Conservation (phyloP, 768 basidiomycete genomes). For the Amylocystis lapponica region DNA sequence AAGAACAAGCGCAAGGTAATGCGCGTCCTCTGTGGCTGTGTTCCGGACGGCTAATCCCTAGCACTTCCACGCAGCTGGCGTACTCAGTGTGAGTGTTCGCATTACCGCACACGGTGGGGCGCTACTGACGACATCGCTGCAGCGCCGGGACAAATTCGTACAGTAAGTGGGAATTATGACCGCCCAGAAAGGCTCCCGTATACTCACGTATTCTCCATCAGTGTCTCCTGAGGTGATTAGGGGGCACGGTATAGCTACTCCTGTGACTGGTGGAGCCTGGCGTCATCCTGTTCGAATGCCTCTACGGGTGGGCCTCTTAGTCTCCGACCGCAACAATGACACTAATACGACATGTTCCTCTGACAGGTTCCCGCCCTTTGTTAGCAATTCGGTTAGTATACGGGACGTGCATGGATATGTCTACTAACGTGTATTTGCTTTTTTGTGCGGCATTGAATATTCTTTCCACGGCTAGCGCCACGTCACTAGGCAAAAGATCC, state of each 20-base stretch:
- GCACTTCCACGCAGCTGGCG: conserved; percentile 50
- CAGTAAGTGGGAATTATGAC: conserved; percentile 45
- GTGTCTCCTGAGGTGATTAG: conserved; percentile 91
- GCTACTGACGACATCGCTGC: conserved; percentile 4
- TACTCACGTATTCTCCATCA: conserved; percentile 23
- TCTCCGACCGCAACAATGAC: conserved; percentile 5
- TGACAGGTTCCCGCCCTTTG: conserved; percentile 79
- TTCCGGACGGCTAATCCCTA: neutral
- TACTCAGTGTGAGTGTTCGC: conserved; percentile 71
- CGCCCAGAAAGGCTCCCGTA: neutral
- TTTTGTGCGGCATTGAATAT: neutral
- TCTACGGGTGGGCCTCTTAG: conserved; percentile 67
- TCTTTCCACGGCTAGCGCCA: conserved; percentile 54
- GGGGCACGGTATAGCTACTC: conserved; percentile 87
- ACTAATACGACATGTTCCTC: conserved; percentile 3
- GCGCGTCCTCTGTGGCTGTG: conserved; percentile 15
- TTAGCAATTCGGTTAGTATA: conserved; percentile 86
- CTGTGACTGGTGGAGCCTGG: conserved; percentile 99
- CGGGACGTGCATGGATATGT: neutral
- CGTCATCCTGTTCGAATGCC: conserved; percentile 93
- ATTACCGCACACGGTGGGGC: neutral
- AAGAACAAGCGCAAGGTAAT: conserved; percentile 88
- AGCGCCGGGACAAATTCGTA: conserved; percentile 86
- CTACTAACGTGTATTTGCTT: neutral
- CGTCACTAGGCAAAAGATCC: conserved; percentile 93